Percentiles rank a stretch among this genome's conserved stretches.
phyloP scores from a whole-genome alignment of 352 stramenopile genomes.

The Peronospora tabacina region DNA sequence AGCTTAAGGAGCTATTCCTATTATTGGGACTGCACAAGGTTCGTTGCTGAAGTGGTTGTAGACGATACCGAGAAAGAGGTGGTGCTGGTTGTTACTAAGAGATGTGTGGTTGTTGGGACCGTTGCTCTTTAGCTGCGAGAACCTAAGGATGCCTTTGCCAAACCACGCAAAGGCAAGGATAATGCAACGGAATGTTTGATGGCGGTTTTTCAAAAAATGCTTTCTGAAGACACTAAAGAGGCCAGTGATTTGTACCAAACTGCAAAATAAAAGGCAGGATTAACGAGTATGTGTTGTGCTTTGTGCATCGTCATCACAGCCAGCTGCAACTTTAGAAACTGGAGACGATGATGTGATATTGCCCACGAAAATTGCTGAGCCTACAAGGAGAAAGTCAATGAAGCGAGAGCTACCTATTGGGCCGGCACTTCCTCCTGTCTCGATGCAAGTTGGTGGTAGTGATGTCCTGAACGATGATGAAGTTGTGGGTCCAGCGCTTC shows the following conservation, averaged over 20 bases:
- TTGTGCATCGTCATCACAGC: neutral
- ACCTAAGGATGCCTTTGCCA: slow-evolving; percentile 50
- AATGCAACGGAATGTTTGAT: slow-evolving; percentile 32
- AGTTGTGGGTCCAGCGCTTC: slow-evolving; percentile 58
- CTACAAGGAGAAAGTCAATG: neutral
- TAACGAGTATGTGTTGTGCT: slow-evolving; percentile 2
- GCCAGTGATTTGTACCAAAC: neutral
- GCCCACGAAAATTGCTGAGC: neutral
- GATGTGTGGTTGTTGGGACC: neutral
- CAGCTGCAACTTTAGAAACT: neutral
- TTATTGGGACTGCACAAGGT: slow-evolving; percentile 64
- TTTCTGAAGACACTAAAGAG: slow-evolving; percentile 16
- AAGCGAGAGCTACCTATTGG: slow-evolving; percentile 43
- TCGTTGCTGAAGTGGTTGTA: slow-evolving; percentile 1
- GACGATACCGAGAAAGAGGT: neutral
- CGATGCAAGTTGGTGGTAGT: neutral
- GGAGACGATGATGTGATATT: neutral
- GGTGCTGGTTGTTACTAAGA: neutral
- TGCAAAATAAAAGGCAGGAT: neutral
- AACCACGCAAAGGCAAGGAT: slow-evolving; percentile 17
- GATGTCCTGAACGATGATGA: slow-evolving; percentile 28
- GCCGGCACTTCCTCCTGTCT: slow-evolving; percentile 36
- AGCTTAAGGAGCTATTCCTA: slow-evolving; percentile 64
- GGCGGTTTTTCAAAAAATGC: slow-evolving; percentile 43
- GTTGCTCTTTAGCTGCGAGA: slow-evolving; percentile 28